These are phyloP conservation scores for Lolium perenne DNA, from an alignment of 176 grass and related monocot genomes.

Conservation along the genomic window DNA sequence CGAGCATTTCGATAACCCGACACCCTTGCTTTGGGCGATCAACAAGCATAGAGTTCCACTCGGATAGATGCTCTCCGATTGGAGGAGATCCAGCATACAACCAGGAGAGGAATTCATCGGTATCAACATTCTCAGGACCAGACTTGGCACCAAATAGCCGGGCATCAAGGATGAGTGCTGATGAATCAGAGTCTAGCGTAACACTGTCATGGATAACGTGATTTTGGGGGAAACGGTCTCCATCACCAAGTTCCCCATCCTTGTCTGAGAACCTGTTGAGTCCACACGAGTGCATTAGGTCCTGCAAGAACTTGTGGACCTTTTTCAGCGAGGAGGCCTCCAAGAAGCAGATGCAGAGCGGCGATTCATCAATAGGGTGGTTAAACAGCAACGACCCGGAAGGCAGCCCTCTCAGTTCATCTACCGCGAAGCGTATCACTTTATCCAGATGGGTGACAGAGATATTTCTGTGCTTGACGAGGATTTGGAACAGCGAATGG, in stretches of 20 bases:
- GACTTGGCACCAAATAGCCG: slow-evolving; percentile 44
- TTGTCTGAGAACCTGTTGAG: slow-evolving; percentile 68
- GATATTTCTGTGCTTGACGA: slow-evolving; percentile 81
- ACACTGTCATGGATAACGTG: slow-evolving; percentile 49
- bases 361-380: slow-evolving; percentile 68
- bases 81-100: slow-evolving; percentile 80
- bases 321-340: slow-evolving; percentile 64
- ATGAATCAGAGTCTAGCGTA: slow-evolving; percentile 59
- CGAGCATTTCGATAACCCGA: slow-evolving; percentile 54
- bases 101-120: slow-evolving; percentile 77
- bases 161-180: slow-evolving; percentile 59
- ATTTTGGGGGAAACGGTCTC: slow-evolving; percentile 41
- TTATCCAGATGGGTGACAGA: slow-evolving; percentile 71
- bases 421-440: slow-evolving; percentile 69
- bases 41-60: slow-evolving; percentile 59
- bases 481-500: slow-evolving; percentile 57
- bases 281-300: slow-evolving; percentile 69
- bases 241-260: slow-evolving; percentile 55
- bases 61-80: slow-evolving; percentile 55
- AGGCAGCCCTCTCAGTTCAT: slow-evolving; percentile 68
- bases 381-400: slow-evolving; percentile 59
- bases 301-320: slow-evolving; percentile 80
- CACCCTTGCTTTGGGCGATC: slow-evolving; percentile 57
- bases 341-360: slow-evolving; percentile 82
- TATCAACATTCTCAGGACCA: slow-evolving; percentile 49